Conservation (phyloP, 2,329 filamentous ascomycete species). For the Alternaria ethzedia region DNA sequence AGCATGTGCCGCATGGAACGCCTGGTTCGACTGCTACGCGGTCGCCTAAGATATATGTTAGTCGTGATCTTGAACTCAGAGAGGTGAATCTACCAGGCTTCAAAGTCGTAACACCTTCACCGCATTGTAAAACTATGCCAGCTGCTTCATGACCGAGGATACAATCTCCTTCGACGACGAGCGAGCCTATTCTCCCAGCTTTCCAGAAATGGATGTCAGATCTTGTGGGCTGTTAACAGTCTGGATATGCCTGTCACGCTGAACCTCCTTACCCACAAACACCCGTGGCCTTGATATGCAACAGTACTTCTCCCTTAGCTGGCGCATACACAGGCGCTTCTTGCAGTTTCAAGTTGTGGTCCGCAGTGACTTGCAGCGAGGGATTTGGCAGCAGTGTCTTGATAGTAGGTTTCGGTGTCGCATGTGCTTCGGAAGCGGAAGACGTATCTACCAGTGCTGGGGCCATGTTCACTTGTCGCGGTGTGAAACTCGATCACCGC, state of each 20-base stretch:
- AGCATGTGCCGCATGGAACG: conserved; percentile 67
- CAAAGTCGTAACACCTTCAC: conserved; percentile 61
- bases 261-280: conserved; percentile 62
- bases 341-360: conserved; percentile 63
- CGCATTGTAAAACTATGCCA: conserved; percentile 64
- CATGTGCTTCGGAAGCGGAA: conserved; percentile 6
- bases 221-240: too few relatives aligned
- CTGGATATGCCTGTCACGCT: too few relatives aligned
- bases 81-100: conserved; percentile 47
- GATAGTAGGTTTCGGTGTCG: conserved; percentile 17
- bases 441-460: background rate
- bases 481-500: background rate
- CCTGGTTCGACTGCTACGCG: conserved; percentile 71
- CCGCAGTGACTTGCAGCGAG: conserved; percentile 65
- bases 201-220: conserved; percentile 76
- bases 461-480: conserved; percentile 10
- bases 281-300: conserved; percentile 68
- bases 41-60: conserved; percentile 55
- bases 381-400: conserved; percentile 55
- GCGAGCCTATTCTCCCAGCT: conserved; percentile 66
- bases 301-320: conserved; percentile 60
- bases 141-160: conserved; percentile 71
- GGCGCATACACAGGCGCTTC: conserved; percentile 65
- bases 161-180: conserved; percentile 68
- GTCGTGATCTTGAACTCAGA: background rate